Percentiles rank a stretch among this genome's conserved stretches.
phyloP scores from a whole-genome alignment of 2,329 filamentous ascomycete genomes.

The Aspergillus sp. region DNA sequence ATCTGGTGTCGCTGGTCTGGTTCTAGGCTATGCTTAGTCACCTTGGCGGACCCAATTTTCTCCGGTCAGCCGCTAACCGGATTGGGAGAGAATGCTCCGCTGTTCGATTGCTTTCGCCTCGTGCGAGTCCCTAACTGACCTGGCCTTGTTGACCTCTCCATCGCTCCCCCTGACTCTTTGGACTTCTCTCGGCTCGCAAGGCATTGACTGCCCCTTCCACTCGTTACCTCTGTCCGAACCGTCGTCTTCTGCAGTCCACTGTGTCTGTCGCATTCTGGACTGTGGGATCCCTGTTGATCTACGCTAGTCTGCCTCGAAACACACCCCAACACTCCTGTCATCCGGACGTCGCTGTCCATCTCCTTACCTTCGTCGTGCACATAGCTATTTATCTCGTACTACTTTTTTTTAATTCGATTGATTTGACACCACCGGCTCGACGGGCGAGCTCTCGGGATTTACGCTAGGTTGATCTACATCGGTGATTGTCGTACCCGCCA shows the following conservation, averaged over 20 bases:
- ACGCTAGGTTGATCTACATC: conserved; percentile 11
- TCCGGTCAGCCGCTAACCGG: background rate
- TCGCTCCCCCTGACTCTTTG: background rate
- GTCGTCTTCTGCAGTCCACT: background rate
- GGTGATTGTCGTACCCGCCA: conserved; percentile 16
- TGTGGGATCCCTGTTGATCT: background rate
- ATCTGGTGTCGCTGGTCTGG: too few relatives aligned
- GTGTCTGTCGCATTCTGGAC: conserved; percentile 5
- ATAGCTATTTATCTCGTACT: background rate
- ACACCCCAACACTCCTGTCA: background rate
- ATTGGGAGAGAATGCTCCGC: background rate
- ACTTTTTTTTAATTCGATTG: background rate
- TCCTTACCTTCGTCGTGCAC: background rate
- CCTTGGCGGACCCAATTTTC: background rate
- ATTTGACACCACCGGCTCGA: background rate
- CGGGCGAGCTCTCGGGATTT: conserved; percentile 1
- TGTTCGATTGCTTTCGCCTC: background rate
- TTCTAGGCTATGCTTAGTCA: background rate
- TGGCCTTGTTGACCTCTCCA: background rate
- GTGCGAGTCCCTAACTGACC: background rate
- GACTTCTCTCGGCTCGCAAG: conserved; percentile 1
- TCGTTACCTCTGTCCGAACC: conserved; percentile 20
- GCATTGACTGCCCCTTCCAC: conserved; percentile 27
- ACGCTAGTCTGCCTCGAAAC: background rate
- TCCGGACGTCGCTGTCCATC: background rate